A percentile compares a stretch with the other conserved stretches of the same genome.
Evolutionary conservation across 371 early-diverging fungal genomes (phyloP).

Genomic region (Blakeslea trispora): DNA sequence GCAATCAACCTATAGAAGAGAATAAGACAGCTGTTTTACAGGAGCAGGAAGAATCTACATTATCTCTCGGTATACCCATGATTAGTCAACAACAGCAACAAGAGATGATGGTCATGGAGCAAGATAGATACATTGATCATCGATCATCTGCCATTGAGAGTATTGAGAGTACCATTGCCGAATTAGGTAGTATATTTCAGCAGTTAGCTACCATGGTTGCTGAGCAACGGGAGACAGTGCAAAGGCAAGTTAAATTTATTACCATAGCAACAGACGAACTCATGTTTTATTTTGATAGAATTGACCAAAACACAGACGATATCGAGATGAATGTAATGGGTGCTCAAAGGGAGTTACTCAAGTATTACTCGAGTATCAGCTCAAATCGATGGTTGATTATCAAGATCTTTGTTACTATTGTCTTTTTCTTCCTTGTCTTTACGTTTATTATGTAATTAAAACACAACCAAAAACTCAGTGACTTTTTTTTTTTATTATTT

Average conservation of each 20-base stretch:
- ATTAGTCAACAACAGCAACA: slow-evolving; percentile 57
- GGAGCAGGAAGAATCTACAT: slow-evolving; percentile 32
- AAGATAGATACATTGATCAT: slow-evolving; percentile 76
- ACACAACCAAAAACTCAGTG: background rate
- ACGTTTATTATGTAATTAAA: slow-evolving; percentile 39
- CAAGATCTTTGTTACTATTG: slow-evolving; percentile 86
- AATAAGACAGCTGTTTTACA: too few species aligned
- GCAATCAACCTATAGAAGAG: background rate
- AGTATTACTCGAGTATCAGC: slow-evolving; percentile 86
- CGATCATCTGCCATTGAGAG: slow-evolving; percentile 88
- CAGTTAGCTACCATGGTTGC: slow-evolving; percentile 92
- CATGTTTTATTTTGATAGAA: slow-evolving; percentile 43
- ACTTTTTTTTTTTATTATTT: too few species aligned
- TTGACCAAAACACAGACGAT: slow-evolving; percentile 93
- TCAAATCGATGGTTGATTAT: slow-evolving; percentile 94
- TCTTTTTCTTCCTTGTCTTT: slow-evolving; percentile 60
- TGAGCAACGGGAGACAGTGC: slow-evolving; percentile 93
- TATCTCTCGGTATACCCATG: slow-evolving; percentile 51
- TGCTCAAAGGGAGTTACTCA: slow-evolving; percentile 86
- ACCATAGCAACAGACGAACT: background rate
- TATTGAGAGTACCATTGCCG: slow-evolving; percentile 95
- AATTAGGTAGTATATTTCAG: slow-evolving; percentile 93
- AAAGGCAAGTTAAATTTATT: slow-evolving; percentile 53
- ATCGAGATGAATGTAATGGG: slow-evolving; percentile 89
- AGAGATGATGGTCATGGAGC: slow-evolving; percentile 47